These are phyloP conservation scores for Aquilaria agallochum DNA, from an alignment of 441 rosid species.

Conservation along the genomic window DNA sequence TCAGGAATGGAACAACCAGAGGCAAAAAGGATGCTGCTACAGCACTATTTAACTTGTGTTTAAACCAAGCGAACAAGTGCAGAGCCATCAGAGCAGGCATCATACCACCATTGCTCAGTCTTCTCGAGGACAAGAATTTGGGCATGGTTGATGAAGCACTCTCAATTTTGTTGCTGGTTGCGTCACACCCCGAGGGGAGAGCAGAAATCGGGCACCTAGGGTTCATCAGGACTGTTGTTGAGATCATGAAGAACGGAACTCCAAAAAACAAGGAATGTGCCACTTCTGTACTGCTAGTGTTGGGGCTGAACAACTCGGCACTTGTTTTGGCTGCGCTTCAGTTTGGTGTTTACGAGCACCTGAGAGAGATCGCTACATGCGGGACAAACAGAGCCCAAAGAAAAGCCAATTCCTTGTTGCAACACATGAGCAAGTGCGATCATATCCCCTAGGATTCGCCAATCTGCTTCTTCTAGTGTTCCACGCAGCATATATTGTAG, in stretches of 20 bases:
- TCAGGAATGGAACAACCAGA: constrained; percentile 41
- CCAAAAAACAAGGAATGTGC: constrained; percentile 70
- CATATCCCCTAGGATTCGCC: constrained; percentile 39
- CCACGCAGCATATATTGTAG: too few species aligned
- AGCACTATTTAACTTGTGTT: constrained; percentile 50
- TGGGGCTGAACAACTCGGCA: constrained; percentile 45
- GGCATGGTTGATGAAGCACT: constrained; percentile 66
- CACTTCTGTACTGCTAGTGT: constrained; percentile 41
- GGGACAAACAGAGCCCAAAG: constrained; percentile 64
- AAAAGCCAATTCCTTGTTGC: constrained; percentile 53
- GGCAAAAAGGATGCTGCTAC: constrained; percentile 70
- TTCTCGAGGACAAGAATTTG: constrained; percentile 37
- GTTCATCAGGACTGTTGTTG: constrained; percentile 40
- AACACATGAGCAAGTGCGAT: constrained; percentile 56
- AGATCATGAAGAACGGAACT: constrained; percentile 42
- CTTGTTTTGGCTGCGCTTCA: constrained; percentile 47
- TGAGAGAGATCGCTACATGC: constrained; percentile 35
- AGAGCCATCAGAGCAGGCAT: constrained; percentile 51
- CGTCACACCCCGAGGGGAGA: constrained; percentile 40
- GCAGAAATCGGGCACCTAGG: constrained; percentile 34
- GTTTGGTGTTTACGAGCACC: constrained; percentile 48
- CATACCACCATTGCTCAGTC: constrained; percentile 36
- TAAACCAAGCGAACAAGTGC: constrained; percentile 47
- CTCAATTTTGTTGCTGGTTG: constrained; percentile 46
- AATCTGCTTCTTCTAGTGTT: too few species aligned